Conservation (phyloP, 1,139 yeast species). For the Kluyveromyces sp. region DNA sequence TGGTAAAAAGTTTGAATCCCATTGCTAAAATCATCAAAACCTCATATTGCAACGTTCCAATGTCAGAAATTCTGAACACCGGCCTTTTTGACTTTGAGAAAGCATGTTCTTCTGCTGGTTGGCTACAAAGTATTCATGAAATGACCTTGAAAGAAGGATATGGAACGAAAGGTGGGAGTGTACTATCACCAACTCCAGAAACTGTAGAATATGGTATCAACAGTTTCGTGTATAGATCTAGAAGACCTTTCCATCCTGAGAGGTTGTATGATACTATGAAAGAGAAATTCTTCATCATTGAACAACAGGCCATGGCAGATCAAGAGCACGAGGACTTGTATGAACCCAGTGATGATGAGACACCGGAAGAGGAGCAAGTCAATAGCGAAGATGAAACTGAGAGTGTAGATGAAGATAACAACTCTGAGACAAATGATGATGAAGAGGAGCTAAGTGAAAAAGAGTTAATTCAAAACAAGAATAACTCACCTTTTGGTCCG, state of each 20-base stretch:
- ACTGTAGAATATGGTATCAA: slow-evolving; percentile 39
- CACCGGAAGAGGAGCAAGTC: slow-evolving; percentile 5
- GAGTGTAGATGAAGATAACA: slow-evolving; percentile 8
- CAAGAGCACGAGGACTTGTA: slow-evolving; percentile 14
- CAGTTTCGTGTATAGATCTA: slow-evolving; percentile 36
- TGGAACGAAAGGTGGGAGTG: slow-evolving; percentile 24
- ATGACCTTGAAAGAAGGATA: slow-evolving; percentile 31
- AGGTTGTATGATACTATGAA: slow-evolving; percentile 33
- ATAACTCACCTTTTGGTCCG: slow-evolving; percentile 33
- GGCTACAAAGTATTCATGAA: slow-evolving; percentile 39
- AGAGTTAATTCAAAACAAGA: slow-evolving; percentile 31
- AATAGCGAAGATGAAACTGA: slow-evolving; percentile 5
- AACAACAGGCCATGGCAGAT: slow-evolving; percentile 27
- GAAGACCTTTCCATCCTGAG: slow-evolving; percentile 40
- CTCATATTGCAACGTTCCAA: slow-evolving; percentile 34
- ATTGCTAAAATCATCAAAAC: slow-evolving; percentile 34
- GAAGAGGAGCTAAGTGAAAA: slow-evolving; percentile 20
- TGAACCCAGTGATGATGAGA: slow-evolving; percentile 15
- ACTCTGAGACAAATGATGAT: slow-evolving; percentile 20
- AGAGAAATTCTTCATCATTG: slow-evolving; percentile 32
- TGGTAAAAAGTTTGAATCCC: slow-evolving; percentile 36
- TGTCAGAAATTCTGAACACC: slow-evolving; percentile 33
- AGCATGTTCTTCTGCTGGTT: slow-evolving; percentile 40
- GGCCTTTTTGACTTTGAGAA: slow-evolving; percentile 35
- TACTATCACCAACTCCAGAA: slow-evolving; percentile 29